A percentile compares a stretch with the other conserved stretches of the same genome.
Conservation (phyloP, 768 basidiomycete genomes). For the Cyathus striatus region DNA sequence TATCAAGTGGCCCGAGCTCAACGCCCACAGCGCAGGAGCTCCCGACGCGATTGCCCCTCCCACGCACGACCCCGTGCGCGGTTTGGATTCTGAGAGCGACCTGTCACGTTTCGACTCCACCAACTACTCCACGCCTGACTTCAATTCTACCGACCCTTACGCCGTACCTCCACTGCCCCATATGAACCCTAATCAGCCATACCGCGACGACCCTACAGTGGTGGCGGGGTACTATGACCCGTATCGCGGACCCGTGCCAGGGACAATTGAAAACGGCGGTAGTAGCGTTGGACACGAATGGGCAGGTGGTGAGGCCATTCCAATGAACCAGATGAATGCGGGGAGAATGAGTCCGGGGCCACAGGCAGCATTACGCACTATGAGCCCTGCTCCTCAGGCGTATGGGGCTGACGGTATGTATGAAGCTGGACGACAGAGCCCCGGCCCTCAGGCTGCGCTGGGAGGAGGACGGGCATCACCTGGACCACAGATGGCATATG, state of each 20-base stretch:
- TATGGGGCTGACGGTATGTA: conserved; percentile 15
- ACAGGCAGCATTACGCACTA: conserved; percentile 24
- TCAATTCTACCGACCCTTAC: conserved; percentile 61
- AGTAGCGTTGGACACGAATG: conserved; percentile 34
- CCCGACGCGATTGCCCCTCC: conserved; percentile 66
- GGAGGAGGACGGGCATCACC: conserved; percentile 25
- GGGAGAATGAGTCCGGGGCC: conserved; percentile 32
- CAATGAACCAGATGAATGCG: conserved; percentile 64
- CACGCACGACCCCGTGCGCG: conserved; percentile 60
- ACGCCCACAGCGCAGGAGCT: conserved; percentile 45
- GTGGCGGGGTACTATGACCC: conserved; percentile 67
- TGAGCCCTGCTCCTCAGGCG: conserved; percentile 2
- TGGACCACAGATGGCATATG: conserved; percentile 26
- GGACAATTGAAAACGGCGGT: conserved; percentile 48
- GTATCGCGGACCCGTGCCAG: conserved; percentile 72
- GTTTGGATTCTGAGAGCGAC: conserved; percentile 54
- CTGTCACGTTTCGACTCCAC: conserved; percentile 47
- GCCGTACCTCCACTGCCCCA: conserved; percentile 81
- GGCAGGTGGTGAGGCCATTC: conserved; percentile 69
- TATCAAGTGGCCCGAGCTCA: conserved; percentile 90
- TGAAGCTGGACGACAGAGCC: conserved; percentile 24
- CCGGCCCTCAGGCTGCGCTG: conserved; percentile 20
- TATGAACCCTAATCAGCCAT: conserved; percentile 72
- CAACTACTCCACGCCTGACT: conserved; percentile 45
- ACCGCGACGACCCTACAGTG: conserved; percentile 62